Percentiles rank a stretch among this genome's conserved stretches.
Conservation (phyloP, 169 alveolate species). For the Cryptosporidium meleagridis region DNA sequence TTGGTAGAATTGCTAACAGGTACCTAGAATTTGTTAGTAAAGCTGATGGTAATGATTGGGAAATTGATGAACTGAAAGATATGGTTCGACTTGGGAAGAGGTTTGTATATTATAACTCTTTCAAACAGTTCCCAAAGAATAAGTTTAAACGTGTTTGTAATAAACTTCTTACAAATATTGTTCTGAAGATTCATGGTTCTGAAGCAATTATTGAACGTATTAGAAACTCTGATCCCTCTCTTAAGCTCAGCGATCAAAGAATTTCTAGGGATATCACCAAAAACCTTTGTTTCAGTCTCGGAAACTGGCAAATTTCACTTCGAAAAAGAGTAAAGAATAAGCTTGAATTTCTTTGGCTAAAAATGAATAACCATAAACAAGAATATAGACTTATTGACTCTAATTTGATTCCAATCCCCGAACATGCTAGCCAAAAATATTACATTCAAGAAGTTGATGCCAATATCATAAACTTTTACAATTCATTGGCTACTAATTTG, state of each 20-base stretch:
- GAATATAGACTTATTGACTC: slow-evolving; percentile 15
- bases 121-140: slow-evolving; percentile 24
- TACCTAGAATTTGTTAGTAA: neutral
- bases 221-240: neutral
- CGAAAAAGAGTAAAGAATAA: slow-evolving; percentile 6
- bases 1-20: neutral
- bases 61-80: slow-evolving; percentile 47
- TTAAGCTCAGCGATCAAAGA: neutral
- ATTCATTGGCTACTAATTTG: neutral
- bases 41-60: slow-evolving; percentile 21
- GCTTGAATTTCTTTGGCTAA: slow-evolving; percentile 54
- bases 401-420: neutral
- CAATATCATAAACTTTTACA: slow-evolving; percentile 4
- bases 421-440: neutral
- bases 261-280: slow-evolving; percentile 26
- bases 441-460: neutral
- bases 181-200: slow-evolving; percentile 23
- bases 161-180: slow-evolving; percentile 8
- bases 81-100: slow-evolving; percentile 32
- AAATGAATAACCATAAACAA: slow-evolving; percentile 19
- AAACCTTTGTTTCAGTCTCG: slow-evolving; percentile 38
- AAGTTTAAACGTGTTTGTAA: slow-evolving; percentile 21
- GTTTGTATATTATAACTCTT: slow-evolving; percentile 25
- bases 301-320: slow-evolving; percentile 58
- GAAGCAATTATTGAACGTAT: neutral